These are phyloP conservation scores for Trifolium fragiferum DNA, from an alignment of 306 rosid species.

Conservation along the genomic window DNA sequence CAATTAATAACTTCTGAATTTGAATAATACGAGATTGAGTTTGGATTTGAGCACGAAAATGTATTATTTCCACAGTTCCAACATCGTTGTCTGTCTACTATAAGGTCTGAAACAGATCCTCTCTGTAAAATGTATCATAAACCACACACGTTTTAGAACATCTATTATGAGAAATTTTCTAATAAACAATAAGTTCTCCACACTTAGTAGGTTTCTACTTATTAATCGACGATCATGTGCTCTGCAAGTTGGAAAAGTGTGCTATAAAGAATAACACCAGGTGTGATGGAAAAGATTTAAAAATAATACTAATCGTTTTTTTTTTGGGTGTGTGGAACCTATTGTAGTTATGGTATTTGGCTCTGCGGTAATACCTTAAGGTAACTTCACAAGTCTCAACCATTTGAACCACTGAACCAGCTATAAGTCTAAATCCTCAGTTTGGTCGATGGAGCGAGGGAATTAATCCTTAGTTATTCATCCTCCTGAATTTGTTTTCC, in stretches of 20 bases:
- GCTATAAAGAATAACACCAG: neutral
- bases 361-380: neutral
- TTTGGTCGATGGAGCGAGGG: neutral
- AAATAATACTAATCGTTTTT: neutral
- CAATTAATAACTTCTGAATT: conserved; percentile 27
- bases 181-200: conserved; percentile 26
- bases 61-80: conserved; percentile 42
- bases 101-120: conserved; percentile 48
- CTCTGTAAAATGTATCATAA: conserved; percentile 49
- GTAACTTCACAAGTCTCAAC: neutral
- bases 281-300: neutral
- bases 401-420: neutral
- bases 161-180: conserved; percentile 37
- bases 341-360: neutral
- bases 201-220: neutral
- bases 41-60: conserved; percentile 35
- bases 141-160: conserved; percentile 26
- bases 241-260: neutral
- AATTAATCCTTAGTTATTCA: neutral
- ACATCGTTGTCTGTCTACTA: conserved; percentile 29
- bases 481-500: neutral
- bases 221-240: neutral
- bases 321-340: neutral
- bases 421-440: neutral
- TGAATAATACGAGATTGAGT: conserved; percentile 36